Evolutionary conservation across 2,329 filamentous ascomycete species (phyloP).

Genomic region (Tolypocladium album): DNA sequence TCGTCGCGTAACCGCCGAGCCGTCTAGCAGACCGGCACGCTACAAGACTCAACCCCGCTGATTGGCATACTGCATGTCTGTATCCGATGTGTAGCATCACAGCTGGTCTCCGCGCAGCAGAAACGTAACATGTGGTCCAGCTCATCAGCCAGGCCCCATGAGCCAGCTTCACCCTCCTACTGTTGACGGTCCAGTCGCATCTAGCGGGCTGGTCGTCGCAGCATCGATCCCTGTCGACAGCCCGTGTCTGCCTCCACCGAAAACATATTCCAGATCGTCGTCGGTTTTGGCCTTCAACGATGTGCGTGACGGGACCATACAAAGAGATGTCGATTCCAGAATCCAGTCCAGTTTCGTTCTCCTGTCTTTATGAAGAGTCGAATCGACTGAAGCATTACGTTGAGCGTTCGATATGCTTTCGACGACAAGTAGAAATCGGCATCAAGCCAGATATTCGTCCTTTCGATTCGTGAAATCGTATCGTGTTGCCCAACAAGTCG

Average conservation of each 20-base stretch:
- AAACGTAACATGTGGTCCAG: conserved; percentile 12
- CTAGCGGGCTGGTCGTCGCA: conserved; percentile 1
- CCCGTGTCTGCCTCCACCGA: conserved; percentile 28
- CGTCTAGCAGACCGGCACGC: not conserved
- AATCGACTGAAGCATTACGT: conserved; percentile 16
- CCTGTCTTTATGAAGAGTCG: conserved; percentile 6
- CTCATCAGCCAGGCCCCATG: conserved; percentile 15
- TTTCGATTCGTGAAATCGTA: conserved; percentile 19
- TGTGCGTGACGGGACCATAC: conserved; percentile 15
- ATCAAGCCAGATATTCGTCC: conserved; percentile 20
- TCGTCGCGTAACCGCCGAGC: not conserved
- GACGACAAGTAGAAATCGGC: conserved; percentile 17
- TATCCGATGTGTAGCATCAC: not conserved
- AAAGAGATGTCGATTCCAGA: conserved; percentile 10
- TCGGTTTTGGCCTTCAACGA: conserved; percentile 23
- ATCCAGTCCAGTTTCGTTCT: conserved; percentile 15
- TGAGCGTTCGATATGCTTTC: conserved; percentile 15
- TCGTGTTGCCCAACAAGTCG: conserved; percentile 9
- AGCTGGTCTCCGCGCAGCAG: conserved; percentile 21
- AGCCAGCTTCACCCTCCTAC: conserved; percentile 17
- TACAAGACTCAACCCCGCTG: not conserved
- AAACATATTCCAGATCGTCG: conserved; percentile 26
- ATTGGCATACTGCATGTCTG: not conserved
- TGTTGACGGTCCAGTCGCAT: conserved; percentile 2
- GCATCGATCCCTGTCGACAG: conserved; percentile 28